Conservation (phyloP, 202 grass and related monocot genomes). For the Miscanthus sacchariflorus region DNA sequence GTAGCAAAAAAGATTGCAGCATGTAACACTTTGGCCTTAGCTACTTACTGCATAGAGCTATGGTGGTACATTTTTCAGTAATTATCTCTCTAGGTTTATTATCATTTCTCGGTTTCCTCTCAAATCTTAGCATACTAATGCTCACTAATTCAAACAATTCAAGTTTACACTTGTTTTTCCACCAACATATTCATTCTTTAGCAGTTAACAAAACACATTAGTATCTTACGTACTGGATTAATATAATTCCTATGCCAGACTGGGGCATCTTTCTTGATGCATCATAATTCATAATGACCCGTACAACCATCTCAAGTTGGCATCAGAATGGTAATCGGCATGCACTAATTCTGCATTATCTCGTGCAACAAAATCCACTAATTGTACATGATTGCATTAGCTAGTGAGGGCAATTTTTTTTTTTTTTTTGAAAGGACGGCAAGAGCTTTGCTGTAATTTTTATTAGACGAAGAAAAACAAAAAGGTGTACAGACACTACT, state of each 20-base stretch:
- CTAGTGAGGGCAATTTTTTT: neutral
- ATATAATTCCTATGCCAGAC: neutral
- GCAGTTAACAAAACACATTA: neutral
- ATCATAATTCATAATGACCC: neutral
- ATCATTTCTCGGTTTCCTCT: neutral
- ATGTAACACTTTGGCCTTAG: no score
- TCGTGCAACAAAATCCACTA: neutral
- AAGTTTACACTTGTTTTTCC: neutral
- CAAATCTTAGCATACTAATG: neutral
- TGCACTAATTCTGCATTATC: neutral
- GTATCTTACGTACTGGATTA: neutral
- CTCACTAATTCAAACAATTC: neutral
- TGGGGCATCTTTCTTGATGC: neutral
- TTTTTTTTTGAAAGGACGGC: no score
- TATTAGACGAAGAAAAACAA: no score
- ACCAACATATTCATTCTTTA: neutral
- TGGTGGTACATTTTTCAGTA: neutral
- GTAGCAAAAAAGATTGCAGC: no score
- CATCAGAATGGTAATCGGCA: neutral
- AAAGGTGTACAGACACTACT: no score
- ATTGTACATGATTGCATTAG: neutral
- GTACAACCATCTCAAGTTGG: neutral
- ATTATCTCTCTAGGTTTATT: neutral
- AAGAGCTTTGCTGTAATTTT: no score
- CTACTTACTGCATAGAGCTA: no score